Evolutionary conservation across 805 yeast genomes (phyloP), one percentile per base, ranked within the genome.

Genomic region (Kurtzmaniella fragi): DNA sequence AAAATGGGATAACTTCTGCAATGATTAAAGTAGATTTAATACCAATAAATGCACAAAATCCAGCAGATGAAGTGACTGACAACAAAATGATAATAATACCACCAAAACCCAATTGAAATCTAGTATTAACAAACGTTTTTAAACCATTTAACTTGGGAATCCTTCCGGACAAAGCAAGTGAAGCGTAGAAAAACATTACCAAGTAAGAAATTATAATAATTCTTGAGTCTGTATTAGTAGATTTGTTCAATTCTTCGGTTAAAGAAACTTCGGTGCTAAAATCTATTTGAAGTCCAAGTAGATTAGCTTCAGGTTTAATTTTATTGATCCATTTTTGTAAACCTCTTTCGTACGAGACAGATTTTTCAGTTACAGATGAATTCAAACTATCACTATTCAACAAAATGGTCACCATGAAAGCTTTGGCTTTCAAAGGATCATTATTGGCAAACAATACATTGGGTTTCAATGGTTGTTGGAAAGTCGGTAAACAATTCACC

Each of bases 1-100:
- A 67, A 54, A 91, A 91, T 8, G 98, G 98, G 27, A 91, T 91
- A 5, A 91, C 99, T 57, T 93, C 98, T 2, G 98, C 97, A 41
- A 91, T 88, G 47, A 91, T 90, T 32, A 91, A 67, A 0, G 98
- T 91, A 0, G 95, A 85, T 52, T 85, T 87, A 35, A 90, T 62
- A 0, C 93, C 95, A n/a, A 84, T 42, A 5, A 75, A 51, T 10
- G 93, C 76, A 60, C 87, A 84, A 4, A 88, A 49, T 0, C 98
- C 98, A 0, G 89, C 86, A 0, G 97, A 79, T 1, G 95, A 74
- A 1, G 77, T 59, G 1, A 91, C 95, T 0, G 96, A 89, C 8
- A 87, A 58, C 17, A 87, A 61, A 11, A 93, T 96, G 29, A 90
- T 84, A 4, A 78, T 42, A 17, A 91, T 85, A 1, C 98, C 99